These are phyloP conservation scores for Lipomyces lipofer DNA, from an alignment of 805 yeast species.

Conservation along the genomic window DNA sequence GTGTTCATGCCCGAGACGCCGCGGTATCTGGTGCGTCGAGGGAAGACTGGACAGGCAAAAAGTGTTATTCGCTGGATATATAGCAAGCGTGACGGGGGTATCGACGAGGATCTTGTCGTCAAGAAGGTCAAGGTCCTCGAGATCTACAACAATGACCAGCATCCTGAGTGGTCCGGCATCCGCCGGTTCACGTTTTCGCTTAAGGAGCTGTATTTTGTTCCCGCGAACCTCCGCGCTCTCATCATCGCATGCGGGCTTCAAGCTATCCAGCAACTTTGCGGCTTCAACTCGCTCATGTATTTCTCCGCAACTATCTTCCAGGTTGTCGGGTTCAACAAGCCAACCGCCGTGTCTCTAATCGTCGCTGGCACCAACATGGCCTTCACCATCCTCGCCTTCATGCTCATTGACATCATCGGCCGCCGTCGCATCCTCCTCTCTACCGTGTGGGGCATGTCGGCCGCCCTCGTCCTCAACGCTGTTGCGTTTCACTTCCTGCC, in stretches of 20 bases:
- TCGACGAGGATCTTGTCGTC: conserved; percentile 63
- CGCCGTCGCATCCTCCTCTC: conserved; percentile 76
- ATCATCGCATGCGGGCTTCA: conserved; percentile 90
- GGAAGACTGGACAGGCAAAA: conserved; percentile 63
- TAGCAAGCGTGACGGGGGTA: conserved; percentile 42
- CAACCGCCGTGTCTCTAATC: conserved; percentile 93
- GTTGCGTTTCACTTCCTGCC: conserved; percentile 87
- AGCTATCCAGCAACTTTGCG: conserved; percentile 95
- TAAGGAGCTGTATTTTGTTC: conserved; percentile 39
- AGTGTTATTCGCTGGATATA: conserved; percentile 65
- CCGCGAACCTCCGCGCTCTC: conserved; percentile 80
- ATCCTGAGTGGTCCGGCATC: conserved; percentile 24
- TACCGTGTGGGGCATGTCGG: conserved; percentile 84
- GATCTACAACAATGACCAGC: conserved; percentile 40
- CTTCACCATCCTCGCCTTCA: conserved; percentile 81
- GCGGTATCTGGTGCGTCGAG: conserved; percentile 76
- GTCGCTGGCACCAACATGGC: conserved; percentile 93
- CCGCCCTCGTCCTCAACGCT: conserved; percentile 75
- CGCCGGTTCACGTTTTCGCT: conserved; percentile 35
- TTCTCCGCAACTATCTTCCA: conserved; percentile 90
- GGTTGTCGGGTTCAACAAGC: conserved; percentile 81
- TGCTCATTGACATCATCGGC: conserved; percentile 83
- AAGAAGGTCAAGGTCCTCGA: conserved; percentile 60
- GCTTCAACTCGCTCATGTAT: conserved; percentile 95
- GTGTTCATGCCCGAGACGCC: conserved; percentile 94